A percentile compares a stretch with the other conserved stretches of the same genome.
Conservation (phyloP, 305 asterid species). For the Rubia balearica region DNA sequence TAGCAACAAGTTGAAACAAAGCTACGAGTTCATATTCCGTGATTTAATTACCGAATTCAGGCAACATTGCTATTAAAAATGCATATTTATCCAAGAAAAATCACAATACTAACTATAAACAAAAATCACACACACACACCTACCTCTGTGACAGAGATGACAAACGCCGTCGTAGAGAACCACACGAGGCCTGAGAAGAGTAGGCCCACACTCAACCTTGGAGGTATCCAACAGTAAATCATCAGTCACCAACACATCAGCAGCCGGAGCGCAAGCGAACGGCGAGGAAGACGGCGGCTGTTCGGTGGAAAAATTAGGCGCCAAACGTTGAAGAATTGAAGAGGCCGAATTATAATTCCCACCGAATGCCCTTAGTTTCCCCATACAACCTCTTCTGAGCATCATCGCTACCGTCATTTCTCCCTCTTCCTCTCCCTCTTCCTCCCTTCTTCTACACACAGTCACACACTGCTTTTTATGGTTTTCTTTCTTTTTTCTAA, state of each 20-base stretch:
- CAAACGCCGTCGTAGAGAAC: constrained; percentile 90
- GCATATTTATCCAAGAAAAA: background rate
- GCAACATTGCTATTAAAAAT: background rate
- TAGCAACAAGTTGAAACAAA: background rate
- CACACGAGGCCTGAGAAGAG: constrained; percentile 67
- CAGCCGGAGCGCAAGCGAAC: constrained; percentile 22
- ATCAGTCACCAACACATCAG: constrained; percentile 22
- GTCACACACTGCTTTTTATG: background rate
- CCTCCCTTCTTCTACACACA: background rate
- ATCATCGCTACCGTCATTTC: constrained; percentile 19
- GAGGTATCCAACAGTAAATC: constrained; percentile 23
- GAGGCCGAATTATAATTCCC: constrained; percentile 15
- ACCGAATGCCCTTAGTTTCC: constrained; percentile 18
- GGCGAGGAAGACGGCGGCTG: constrained; percentile 20
- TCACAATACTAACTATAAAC: background rate
- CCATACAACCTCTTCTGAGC: constrained; percentile 24
- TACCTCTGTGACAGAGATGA: constrained; percentile 81
- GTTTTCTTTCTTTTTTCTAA: no score
- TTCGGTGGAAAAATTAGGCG: constrained; percentile 1
- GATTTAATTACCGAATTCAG: background rate
- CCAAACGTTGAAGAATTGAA: constrained; percentile 16
- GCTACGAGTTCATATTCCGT: background rate
- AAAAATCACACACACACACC: no score
- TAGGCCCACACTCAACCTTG: constrained; percentile 29
- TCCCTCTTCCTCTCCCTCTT: background rate